Evolutionary conservation across 2,329 filamentous ascomycete genomes (phyloP), one percentile per base, ranked within the genome.

Genomic region (Hypoxylon sp.): DNA sequence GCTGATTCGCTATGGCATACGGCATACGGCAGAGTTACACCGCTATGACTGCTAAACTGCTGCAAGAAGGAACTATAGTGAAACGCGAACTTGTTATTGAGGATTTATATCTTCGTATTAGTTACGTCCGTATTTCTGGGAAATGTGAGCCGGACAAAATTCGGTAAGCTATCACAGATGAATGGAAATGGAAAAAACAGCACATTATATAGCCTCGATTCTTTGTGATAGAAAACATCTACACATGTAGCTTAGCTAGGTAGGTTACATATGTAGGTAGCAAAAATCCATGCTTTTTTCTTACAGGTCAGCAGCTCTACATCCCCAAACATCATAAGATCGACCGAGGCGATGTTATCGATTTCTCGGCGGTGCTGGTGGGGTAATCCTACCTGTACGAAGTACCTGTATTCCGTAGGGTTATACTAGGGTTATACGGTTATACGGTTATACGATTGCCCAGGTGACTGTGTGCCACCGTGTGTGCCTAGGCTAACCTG

Each of bases 311-410:
- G 34, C 56, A 60, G 55, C 43, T 49, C 26, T 55, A 52, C 39
- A 41, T 41, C 37, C 37, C 17, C n/a, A 19, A 17, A 10, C n/a
- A 66, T 62, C 54, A 51, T 61, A 61, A 64, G 64, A 67, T 61
- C 53, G 10, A 55, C 53, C 47, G 64, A 61, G 64, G 60, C 64
- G 41, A 57, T 60, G 64, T 47, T 15, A 19, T 26, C 34, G n/a
- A 20, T 13, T 3, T 20, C 13, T 41, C n/a, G n/a, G n/a, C n/a
- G n/a, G 24, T 26, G 24, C n/a, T 17, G 37, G 37, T 17, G 37
- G 37, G 37, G 37, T 41, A 41, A 41, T 20, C 32, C 20, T 46
- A 20, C 51, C 49, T 34, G 34, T 47, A n/a, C 39, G 32, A 41
- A 48, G 49, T 59, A 7, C 6, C 11, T 30, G 48, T 37, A 37